Evolutionary conservation across 2,329 filamentous ascomycete genomes (phyloP), one percentile per base, ranked within the genome.

Genomic region (Sporothrix brasiliensis): DNA sequence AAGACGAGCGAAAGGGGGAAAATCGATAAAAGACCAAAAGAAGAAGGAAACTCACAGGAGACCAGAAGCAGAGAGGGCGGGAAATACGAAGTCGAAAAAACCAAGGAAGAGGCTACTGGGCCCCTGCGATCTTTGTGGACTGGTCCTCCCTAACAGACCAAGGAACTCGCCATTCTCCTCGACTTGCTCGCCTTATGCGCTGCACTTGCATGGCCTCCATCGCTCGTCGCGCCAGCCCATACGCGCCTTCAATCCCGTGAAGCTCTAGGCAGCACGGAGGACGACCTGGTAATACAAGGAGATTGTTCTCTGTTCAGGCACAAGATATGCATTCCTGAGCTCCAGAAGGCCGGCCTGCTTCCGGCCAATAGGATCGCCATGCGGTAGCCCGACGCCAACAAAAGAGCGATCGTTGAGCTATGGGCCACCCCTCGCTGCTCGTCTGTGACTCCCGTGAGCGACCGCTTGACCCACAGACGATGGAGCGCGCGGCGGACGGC

Each of bases 391-490:
- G 54, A 52, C 54, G 34, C 53, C 30, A 27, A 52, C 27, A 47
- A 49, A 44, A 50, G 19, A 19, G 52, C 19, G 67, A 60, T 69
- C 54, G 44, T 41, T 21, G 67, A 50, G 39, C 19, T 34, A 47
- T 24, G 19, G 34, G 65, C 65, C n/a, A 11, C 50, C 24, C 24
- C 19, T 39, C 39, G n/a, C 21, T 47, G 39, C 39, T 30, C 58
- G 39, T 52, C 67, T 69, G 30, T 69, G 54, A 54, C 54, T 68
- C 54, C 67, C 53, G 66, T 68, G 65, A 56, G 66, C 66, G 52
- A 68, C 66, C 50, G 34, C 34, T 7, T 53, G 34, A 47, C 39
- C 50, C 66, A 56, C 50, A 68, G 66, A 68, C 52, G 63, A 53
- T 53, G 49, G 49, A 47, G 49, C 47, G 27, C 30, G 30, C 49